Percentiles rank a stretch among this genome's conserved stretches.
phyloP scores from a whole-genome alignment of 257 asterid genomes.

The Marsdenia floribunda region DNA sequence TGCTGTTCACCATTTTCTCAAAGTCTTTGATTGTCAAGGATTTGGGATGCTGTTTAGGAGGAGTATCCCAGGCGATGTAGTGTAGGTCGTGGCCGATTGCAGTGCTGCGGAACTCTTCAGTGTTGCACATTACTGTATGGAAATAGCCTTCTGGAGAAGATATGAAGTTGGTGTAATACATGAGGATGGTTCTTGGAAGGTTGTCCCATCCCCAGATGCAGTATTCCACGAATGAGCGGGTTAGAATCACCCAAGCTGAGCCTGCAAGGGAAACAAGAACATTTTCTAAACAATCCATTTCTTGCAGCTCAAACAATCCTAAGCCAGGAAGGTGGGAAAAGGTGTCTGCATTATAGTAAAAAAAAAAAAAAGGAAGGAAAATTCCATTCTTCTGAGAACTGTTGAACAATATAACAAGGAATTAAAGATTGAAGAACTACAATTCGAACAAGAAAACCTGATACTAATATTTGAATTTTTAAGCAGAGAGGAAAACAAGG shows the following conservation, averaged over 20 bases:
- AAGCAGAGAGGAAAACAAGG: neutral
- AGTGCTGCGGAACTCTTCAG: conserved; percentile 58
- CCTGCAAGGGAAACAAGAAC: conserved; percentile 39
- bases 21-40: conserved; percentile 62
- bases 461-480: neutral
- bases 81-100: conserved; percentile 90
- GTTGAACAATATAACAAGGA: neutral
- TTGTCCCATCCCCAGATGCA: conserved; percentile 98
- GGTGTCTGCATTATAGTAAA: no score
- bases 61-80: conserved; percentile 95
- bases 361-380: no score
- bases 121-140: conserved; percentile 90
- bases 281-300: neutral
- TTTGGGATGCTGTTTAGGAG: conserved; percentile 96
- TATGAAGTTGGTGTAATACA: conserved; percentile 83
- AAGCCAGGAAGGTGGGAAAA: neutral
- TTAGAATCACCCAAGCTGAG: conserved; percentile 92
- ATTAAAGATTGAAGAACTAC: neutral
- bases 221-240: conserved; percentile 82
- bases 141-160: conserved; percentile 98
- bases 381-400: neutral
- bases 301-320: neutral
- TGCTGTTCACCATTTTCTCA: conserved; percentile 77
- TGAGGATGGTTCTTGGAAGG: conserved; percentile 84
- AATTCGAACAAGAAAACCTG: neutral